These are phyloP conservation scores for Noccaea bulbosa DNA, from an alignment of 345 rosid genomes.

Conservation along the genomic window DNA sequence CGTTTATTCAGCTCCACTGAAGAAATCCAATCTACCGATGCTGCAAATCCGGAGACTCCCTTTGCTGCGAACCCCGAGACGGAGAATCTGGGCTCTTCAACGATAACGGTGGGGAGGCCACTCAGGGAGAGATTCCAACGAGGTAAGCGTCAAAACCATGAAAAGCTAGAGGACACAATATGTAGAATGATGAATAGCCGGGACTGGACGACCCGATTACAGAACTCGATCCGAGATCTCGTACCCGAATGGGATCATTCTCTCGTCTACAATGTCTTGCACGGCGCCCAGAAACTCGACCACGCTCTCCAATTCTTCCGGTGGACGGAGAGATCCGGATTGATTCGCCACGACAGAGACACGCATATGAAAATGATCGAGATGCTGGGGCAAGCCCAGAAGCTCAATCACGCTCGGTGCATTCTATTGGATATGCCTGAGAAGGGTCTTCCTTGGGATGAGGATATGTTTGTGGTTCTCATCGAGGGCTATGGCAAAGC, in stretches of 20 bases:
- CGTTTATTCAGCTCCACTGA: conserved; percentile 55
- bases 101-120: conserved; percentile 21
- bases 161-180: conserved; percentile 74
- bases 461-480: conserved; percentile 69
- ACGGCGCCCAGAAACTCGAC: conserved; percentile 68
- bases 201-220: conserved; percentile 89
- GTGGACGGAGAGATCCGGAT: conserved; percentile 88
- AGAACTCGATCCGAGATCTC: conserved; percentile 80
- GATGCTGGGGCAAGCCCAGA: conserved; percentile 70
- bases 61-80: conserved; percentile 18
- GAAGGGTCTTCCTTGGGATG: conserved; percentile 82
- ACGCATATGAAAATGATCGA: conserved; percentile 78
- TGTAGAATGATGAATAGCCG: conserved; percentile 87
- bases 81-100: background rate
- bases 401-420: conserved; percentile 86
- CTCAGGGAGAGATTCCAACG: conserved; percentile 45
- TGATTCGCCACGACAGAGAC: conserved; percentile 72
- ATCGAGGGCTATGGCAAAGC: conserved; percentile 84
- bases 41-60: conserved; percentile 21
- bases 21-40: conserved; percentile 30
- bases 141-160: conserved; percentile 52
- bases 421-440: conserved; percentile 86
- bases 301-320: conserved; percentile 95
- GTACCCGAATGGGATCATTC: conserved; percentile 80
- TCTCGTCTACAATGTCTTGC: conserved; percentile 77